Percentiles rank a stretch among this genome's conserved stretches.
Conservation (phyloP, 495 filamentous ascomycete genomes). For the Xylaria venustula region DNA sequence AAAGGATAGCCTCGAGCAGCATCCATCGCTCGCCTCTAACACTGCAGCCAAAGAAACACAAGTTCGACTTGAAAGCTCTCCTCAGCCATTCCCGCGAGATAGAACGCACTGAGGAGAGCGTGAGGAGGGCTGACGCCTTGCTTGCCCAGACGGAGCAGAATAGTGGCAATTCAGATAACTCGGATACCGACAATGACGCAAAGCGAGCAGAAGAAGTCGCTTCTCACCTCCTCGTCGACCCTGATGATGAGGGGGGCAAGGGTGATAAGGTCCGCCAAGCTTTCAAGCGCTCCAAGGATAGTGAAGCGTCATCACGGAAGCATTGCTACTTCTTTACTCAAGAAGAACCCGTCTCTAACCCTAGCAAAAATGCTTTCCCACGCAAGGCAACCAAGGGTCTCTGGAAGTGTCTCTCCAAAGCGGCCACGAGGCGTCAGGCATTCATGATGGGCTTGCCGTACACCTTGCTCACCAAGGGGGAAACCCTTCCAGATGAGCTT, state of each 20-base stretch:
- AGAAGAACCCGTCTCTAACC: constrained; percentile 18
- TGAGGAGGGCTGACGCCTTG: constrained; percentile 27
- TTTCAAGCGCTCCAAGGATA: constrained; percentile 72
- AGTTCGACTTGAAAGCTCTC: constrained; percentile 65
- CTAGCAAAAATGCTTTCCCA: constrained; percentile 32
- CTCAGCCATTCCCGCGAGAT: constrained; percentile 59
- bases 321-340: constrained; percentile 67
- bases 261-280: constrained; percentile 64
- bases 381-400: constrained; percentile 25
- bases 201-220: constrained; percentile 33
- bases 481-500: constrained; percentile 64
- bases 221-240: constrained; percentile 44
- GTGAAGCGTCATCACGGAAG: constrained; percentile 48
- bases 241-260: constrained; percentile 53
- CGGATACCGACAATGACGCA: constrained; percentile 22
- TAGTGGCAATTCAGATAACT: constrained; percentile 17
- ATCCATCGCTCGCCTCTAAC: constrained; percentile 43
- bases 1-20: constrained; percentile 34
- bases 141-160: constrained; percentile 21
- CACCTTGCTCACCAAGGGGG: constrained; percentile 52
- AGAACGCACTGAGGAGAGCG: constrained; percentile 55
- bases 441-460: constrained; percentile 69
- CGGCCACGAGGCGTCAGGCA: constrained; percentile 55
- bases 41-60: constrained; percentile 55
- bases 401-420: constrained; percentile 44